Conservation (phyloP, 2,329 filamentous ascomycete species). For the Exophiala sideris region DNA sequence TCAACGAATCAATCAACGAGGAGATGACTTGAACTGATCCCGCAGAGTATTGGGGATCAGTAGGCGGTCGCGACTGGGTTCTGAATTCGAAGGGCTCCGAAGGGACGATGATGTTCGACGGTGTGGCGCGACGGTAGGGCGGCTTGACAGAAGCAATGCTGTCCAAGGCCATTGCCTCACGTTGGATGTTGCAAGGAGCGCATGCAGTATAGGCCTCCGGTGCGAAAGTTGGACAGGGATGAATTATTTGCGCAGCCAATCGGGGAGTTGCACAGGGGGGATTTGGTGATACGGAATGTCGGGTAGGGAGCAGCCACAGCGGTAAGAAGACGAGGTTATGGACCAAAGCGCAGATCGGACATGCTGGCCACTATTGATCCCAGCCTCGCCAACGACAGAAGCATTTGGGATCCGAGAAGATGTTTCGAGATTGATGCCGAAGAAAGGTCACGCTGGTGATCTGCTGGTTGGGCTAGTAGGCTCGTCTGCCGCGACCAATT, state of each 20-base stretch:
- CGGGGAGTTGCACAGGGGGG: constrained; percentile 7
- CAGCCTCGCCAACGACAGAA: background rate
- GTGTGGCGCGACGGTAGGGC: constrained; percentile 5
- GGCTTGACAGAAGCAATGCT: constrained; percentile 8
- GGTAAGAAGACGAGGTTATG: background rate
- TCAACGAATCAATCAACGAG: constrained; percentile 60
- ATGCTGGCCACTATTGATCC: background rate
- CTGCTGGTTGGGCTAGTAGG: no score
- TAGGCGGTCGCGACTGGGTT: background rate
- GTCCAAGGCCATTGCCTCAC: constrained; percentile 21
- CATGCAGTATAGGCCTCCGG: constrained; percentile 6
- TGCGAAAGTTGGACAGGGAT: constrained; percentile 8
- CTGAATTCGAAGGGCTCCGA: constrained; percentile 1
- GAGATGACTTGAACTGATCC: constrained; percentile 46
- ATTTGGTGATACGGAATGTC: background rate
- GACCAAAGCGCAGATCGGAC: background rate
- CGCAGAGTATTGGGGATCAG: constrained; percentile 7
- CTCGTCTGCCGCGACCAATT: no score
- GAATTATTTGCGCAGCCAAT: constrained; percentile 8
- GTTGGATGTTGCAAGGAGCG: constrained; percentile 7
- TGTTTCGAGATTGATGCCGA: no score
- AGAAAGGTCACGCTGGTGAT: no score
- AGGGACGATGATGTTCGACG: background rate
- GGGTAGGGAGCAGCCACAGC: background rate
- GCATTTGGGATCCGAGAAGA: background rate